Evolutionary conservation across 2,329 filamentous ascomycete species (phyloP).

Genomic region (Botrytis fabae): DNA sequence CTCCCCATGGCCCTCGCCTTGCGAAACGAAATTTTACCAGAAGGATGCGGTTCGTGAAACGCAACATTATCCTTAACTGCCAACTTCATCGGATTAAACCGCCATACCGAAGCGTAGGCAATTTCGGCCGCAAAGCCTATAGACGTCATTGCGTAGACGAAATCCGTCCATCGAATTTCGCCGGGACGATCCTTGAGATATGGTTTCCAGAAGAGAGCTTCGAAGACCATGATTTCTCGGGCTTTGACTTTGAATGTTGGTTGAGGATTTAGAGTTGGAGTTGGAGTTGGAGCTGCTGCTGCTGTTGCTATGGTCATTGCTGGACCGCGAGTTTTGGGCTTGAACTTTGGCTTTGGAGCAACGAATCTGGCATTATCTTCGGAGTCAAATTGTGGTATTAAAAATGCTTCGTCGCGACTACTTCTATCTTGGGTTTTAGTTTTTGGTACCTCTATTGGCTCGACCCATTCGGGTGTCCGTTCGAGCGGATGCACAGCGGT

Average conservation of each 20-base stretch:
- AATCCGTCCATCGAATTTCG: conserved; percentile 55
- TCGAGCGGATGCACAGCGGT: background rate
- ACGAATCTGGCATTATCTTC: background rate
- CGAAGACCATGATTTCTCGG: conserved; percentile 47
- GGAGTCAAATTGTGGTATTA: background rate
- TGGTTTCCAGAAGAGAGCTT: conserved; percentile 45
- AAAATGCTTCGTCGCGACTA: background rate
- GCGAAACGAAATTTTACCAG: conserved; percentile 51
- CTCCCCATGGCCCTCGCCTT: conserved; percentile 50
- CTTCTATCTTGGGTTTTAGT: background rate
- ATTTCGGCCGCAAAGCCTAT: conserved; percentile 53
- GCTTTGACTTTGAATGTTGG: conserved; percentile 42
- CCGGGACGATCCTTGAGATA: conserved; percentile 43
- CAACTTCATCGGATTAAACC: conserved; percentile 48
- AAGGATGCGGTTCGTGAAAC: conserved; percentile 49
- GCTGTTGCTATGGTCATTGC: background rate
- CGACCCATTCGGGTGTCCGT: background rate
- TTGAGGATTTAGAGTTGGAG: conserved; percentile 27
- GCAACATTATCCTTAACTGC: conserved; percentile 50
- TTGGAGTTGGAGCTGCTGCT: background rate
- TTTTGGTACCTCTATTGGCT: background rate
- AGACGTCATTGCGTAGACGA: conserved; percentile 52
- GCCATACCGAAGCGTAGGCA: conserved; percentile 59
- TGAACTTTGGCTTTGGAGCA: conserved; percentile 22
- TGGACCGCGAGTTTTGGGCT: conserved; percentile 35